Evolutionary conservation across 2,329 filamentous ascomycete genomes (phyloP).

Genomic region (Biscogniauxia mediterranea): DNA sequence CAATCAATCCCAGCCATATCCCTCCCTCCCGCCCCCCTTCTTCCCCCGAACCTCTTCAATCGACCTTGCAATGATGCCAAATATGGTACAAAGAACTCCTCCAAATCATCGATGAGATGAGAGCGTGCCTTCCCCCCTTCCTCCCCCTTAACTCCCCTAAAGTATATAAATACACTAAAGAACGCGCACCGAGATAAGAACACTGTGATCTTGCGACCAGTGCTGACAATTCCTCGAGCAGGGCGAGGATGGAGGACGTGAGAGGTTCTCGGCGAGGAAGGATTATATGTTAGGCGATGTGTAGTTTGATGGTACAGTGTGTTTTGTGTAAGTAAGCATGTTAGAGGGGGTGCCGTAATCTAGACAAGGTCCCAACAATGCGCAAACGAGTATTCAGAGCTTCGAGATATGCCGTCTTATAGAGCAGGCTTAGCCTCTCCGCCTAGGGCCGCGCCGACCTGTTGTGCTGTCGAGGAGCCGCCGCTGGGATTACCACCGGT

Average conservation of each 20-base stretch:
- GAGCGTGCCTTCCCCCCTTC: constrained; percentile 12
- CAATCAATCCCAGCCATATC: no score
- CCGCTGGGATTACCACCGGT: constrained; percentile 44
- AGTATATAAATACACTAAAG: constrained; percentile 9
- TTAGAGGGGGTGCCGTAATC: neutral
- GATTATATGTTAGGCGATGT: neutral
- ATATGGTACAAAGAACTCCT: constrained; percentile 23
- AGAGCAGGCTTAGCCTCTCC: constrained; percentile 49
- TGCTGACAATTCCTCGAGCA: neutral
- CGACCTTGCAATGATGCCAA: constrained; percentile 11
- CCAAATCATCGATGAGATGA: constrained; percentile 17
- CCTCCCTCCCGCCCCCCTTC: constrained; percentile 3
- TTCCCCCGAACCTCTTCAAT: constrained; percentile 16
- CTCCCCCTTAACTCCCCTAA: constrained; percentile 5
- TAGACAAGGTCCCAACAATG: neutral
- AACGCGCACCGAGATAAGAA: neutral
- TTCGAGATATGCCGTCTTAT: constrained; percentile 35
- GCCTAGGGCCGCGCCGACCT: constrained; percentile 50
- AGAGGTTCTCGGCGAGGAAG: neutral
- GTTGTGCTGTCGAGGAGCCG: constrained; percentile 44
- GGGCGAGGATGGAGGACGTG: neutral
- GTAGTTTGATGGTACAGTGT: neutral
- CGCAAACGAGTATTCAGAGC: neutral
- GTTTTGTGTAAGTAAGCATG: neutral
- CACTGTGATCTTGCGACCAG: neutral